phyloP scores from a whole-genome alignment of 306 rosid species.

The Lathyrus sativus region DNA sequence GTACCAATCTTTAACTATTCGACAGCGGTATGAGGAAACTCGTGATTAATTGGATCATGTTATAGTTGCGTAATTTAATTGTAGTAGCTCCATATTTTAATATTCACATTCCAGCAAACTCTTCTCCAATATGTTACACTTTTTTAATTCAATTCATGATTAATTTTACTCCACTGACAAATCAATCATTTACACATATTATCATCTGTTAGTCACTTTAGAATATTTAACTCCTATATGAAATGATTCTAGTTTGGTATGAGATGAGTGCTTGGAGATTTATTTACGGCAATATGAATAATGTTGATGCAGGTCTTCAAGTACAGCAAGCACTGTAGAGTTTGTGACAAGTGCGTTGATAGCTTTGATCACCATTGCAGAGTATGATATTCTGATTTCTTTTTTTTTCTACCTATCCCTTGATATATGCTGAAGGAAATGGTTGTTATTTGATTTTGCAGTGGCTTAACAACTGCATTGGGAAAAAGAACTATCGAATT shows the following conservation, averaged over 20 bases:
- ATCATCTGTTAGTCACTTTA: too few relatives aligned
- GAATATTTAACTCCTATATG: too few relatives aligned
- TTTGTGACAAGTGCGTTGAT: constrained; percentile 96
- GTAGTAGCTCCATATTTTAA: too few relatives aligned
- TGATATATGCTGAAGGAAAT: constrained; percentile 33
- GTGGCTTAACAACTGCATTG: constrained; percentile 99
- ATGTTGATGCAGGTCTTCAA: constrained; percentile 77
- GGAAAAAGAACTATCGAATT: constrained; percentile 78
- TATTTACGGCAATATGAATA: constrained; percentile 13
- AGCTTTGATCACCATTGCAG: constrained; percentile 97
- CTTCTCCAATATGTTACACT: too few relatives aligned
- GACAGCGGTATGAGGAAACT: too few relatives aligned
- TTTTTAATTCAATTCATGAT: too few relatives aligned
- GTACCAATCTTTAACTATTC: too few relatives aligned
- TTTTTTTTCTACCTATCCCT: constrained; percentile 14
- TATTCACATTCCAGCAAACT: too few relatives aligned
- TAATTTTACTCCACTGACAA: too few relatives aligned
- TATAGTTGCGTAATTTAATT: too few relatives aligned
- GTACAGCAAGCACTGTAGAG: constrained; percentile 96
- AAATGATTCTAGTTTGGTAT: constrained; percentile 12
- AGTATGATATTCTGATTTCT: constrained; percentile 50
- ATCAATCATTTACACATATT: too few relatives aligned
- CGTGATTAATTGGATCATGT: too few relatives aligned
- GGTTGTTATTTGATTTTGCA: constrained; percentile 43
- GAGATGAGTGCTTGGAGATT: constrained; percentile 12